Conservation (phyloP, 805 yeast species). For the Wickerhamomyces strasburgensis region DNA sequence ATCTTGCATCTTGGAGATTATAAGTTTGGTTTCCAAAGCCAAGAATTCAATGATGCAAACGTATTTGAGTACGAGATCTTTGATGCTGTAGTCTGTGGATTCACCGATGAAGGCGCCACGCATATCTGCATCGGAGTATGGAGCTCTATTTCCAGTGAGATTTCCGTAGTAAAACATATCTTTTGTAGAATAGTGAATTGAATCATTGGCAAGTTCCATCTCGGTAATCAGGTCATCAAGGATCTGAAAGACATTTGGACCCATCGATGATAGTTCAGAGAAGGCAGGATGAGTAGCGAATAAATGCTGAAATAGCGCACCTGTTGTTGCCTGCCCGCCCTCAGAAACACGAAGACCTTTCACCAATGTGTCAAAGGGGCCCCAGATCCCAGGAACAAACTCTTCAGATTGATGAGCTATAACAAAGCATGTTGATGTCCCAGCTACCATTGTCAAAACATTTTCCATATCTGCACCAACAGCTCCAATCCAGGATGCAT, state of each 20-base stretch:
- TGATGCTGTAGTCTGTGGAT: constrained; percentile 29
- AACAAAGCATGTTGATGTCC: constrained; percentile 56
- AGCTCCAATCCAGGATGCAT: constrained; percentile 48
- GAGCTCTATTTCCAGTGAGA: constrained; percentile 54
- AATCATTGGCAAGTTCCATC: constrained; percentile 10
- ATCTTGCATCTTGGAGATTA: constrained; percentile 28
- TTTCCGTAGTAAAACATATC: constrained; percentile 49
- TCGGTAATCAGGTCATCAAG: constrained; percentile 21
- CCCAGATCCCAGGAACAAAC: constrained; percentile 49
- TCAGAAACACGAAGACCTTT: constrained; percentile 36
- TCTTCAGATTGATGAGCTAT: constrained; percentile 23
- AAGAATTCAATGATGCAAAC: constrained; percentile 45
- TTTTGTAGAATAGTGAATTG: constrained; percentile 28
- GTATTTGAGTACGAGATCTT: constrained; percentile 37
- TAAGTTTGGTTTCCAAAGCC: constrained; percentile 43
- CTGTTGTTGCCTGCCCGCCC: constrained; percentile 58
- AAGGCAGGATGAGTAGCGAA: constrained; percentile 38
- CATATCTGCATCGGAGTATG: constrained; percentile 45
- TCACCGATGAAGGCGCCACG: constrained; percentile 48
- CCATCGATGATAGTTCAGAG: constrained; percentile 5
- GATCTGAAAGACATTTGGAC: constrained; percentile 15
- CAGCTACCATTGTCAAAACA: constrained; percentile 49
- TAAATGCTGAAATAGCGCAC: constrained; percentile 44
- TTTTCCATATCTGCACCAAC: constrained; percentile 21
- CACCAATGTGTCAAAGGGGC: constrained; percentile 44